Percentiles rank a stretch among this genome's conserved stretches.
Evolutionary conservation across 2,329 filamentous ascomycete genomes (phyloP).

Genomic region (Fusarium nelsonii): DNA sequence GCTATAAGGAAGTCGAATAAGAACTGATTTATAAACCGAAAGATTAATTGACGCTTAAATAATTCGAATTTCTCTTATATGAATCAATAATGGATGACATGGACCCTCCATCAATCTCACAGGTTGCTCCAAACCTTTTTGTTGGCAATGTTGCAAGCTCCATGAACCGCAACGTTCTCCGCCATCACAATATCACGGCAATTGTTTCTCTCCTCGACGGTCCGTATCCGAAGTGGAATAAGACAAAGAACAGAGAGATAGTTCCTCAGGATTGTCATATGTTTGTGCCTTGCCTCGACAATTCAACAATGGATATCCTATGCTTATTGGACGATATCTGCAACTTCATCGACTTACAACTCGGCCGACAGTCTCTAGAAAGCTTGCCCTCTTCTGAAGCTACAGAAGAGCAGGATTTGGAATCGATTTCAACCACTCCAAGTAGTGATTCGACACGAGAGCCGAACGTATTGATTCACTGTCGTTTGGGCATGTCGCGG

Average conservation of each 20-base stretch:
- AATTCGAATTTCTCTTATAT: not conserved
- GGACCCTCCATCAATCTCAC: slow-evolving; percentile 39
- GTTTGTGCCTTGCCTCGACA: slow-evolving; percentile 45
- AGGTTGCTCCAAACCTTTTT: slow-evolving; percentile 43
- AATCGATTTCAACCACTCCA: slow-evolving; percentile 14
- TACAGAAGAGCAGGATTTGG: slow-evolving; percentile 9
- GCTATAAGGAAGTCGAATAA: not conserved
- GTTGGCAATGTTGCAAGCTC: slow-evolving; percentile 45
- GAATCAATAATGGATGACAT: slow-evolving; percentile 23
- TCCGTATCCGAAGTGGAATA: slow-evolving; percentile 36
- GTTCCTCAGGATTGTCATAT: slow-evolving; percentile 41
- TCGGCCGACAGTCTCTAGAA: slow-evolving; percentile 4
- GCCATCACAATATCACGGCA: slow-evolving; percentile 43
- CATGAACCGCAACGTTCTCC: slow-evolving; percentile 38
- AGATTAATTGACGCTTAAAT: slow-evolving; percentile 8
- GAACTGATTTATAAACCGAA: not conserved
- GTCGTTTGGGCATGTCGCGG: slow-evolving; percentile 52
- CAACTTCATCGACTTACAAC: slow-evolving; percentile 46
- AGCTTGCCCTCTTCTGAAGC: slow-evolving; percentile 2
- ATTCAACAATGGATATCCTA: slow-evolving; percentile 45
- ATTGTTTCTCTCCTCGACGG: slow-evolving; percentile 44
- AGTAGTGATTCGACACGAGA: slow-evolving; percentile 12
- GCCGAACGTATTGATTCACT: slow-evolving; percentile 50
- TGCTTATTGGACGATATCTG: slow-evolving; percentile 41
- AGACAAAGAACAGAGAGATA: slow-evolving; percentile 38